phyloP scores from a whole-genome alignment of 257 asterid genomes.

The Solanum bukasovii region DNA sequence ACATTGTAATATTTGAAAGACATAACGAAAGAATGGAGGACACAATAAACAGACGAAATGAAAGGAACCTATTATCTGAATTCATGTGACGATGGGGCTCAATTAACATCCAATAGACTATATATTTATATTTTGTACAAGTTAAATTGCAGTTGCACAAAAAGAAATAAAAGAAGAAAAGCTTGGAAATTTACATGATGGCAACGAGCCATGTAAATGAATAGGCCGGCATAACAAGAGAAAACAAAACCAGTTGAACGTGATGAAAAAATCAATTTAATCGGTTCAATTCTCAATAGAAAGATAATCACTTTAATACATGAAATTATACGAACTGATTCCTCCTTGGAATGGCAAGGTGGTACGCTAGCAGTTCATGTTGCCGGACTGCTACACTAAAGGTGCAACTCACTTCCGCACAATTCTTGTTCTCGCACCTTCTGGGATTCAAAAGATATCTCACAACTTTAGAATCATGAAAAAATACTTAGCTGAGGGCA shows the following conservation, averaged over 20 bases:
- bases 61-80: background rate
- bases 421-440: slow-evolving; percentile 69
- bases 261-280: background rate
- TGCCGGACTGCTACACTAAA: background rate
- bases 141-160: background rate
- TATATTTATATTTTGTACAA: too few relatives aligned
- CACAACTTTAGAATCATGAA: background rate
- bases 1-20: background rate
- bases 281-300: background rate
- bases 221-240: background rate
- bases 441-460: slow-evolving; percentile 14
- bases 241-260: background rate
- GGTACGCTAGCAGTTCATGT: background rate
- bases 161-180: background rate
- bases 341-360: background rate
- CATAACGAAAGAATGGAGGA: background rate
- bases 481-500: background rate
- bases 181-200: background rate
- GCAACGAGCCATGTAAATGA: background rate
- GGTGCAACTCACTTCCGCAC: slow-evolving; percentile 27
- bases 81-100: background rate
- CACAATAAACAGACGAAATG: background rate
- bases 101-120: background rate
- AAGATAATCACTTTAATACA: background rate
- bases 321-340: background rate